Percentiles rank a stretch among this genome's conserved stretches.
Evolutionary conservation across 1,284 basidiomycete genomes (phyloP).

Genomic region (Ceratobasidium sp.): DNA sequence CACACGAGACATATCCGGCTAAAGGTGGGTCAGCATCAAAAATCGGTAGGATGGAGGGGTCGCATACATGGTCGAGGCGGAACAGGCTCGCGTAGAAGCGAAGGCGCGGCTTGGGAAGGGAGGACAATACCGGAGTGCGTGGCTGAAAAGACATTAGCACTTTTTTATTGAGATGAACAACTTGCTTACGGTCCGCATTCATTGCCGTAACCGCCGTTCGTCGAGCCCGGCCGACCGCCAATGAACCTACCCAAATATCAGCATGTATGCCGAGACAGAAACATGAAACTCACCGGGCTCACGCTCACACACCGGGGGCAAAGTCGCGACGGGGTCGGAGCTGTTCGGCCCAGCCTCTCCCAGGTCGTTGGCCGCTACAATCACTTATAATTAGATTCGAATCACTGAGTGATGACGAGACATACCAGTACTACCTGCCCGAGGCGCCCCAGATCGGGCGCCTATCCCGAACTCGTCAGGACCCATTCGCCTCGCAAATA

Average conservation of each 20-base stretch:
- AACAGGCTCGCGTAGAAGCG: not conserved
- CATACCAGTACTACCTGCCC: not conserved
- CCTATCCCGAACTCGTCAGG: not conserved
- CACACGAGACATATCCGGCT: no score
- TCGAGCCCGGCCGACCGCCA: not conserved
- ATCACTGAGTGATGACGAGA: no score
- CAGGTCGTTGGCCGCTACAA: not conserved
- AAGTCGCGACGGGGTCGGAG: not conserved
- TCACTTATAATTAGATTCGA: no score
- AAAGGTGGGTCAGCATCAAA: no score
- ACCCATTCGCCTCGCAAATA: not conserved
- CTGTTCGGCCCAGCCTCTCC: not conserved
- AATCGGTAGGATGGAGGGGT: no score
- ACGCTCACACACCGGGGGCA: not conserved
- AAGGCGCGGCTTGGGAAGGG: not conserved
- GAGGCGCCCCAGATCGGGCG: not conserved
- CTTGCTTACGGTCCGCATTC: not conserved
- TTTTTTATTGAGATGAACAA: not conserved
- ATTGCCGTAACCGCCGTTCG: not conserved
- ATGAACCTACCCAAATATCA: not conserved
- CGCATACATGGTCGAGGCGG: not conserved
- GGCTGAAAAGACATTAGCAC: not conserved
- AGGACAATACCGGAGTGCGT: not conserved
- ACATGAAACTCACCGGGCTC: not conserved
- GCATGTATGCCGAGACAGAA: not conserved